A percentile compares a stretch with the other conserved stretches of the same genome.
These are phyloP conservation scores for Skeletonema costatum DNA, from an alignment of 108 stramenopile genomes.

Conservation along the genomic window DNA sequence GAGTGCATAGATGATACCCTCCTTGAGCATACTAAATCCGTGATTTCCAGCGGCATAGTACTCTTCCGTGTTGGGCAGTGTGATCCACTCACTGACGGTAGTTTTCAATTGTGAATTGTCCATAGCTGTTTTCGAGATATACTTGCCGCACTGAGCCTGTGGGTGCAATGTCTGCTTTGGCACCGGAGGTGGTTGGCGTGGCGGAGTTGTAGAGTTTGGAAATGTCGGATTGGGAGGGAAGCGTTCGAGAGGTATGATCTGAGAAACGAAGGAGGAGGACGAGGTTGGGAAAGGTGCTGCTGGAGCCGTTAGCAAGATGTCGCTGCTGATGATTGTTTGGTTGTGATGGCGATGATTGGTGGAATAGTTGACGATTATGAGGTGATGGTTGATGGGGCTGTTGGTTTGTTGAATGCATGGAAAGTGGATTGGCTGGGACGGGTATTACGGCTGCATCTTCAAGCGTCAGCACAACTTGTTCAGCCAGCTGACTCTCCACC, in stretches of 20 bases:
- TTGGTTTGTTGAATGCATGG: not conserved
- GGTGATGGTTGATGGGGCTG: not conserved
- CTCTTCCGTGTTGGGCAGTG: constrained; percentile 43
- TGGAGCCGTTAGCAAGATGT: constrained; percentile 25
- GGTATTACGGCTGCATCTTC: not conserved
- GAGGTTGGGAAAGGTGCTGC: constrained; percentile 46
- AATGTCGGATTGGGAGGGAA: constrained; percentile 49
- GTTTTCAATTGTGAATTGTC: constrained; percentile 26
- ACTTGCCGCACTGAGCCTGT: constrained; percentile 48
- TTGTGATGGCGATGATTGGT: not conserved
- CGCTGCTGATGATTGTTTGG: not conserved
- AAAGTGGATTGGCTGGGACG: not conserved
- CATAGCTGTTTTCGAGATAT: constrained; percentile 35
- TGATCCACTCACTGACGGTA: constrained; percentile 54
- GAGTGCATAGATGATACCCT: constrained; percentile 35
- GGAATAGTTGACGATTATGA: not conserved
- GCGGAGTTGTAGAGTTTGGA: constrained; percentile 51
- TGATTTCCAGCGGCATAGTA: constrained; percentile 56
- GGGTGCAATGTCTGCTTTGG: constrained; percentile 21
- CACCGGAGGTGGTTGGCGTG: not conserved
- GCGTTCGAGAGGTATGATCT: constrained; percentile 35
- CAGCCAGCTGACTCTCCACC: not conserved
- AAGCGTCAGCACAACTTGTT: not conserved
- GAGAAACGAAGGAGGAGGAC: constrained; percentile 59
- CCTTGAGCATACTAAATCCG: constrained; percentile 33